Percentiles rank a stretch among this genome's conserved stretches.
Conservation (phyloP, 108 stramenopile genomes). For the Fragilariopsis cylindrus region DNA sequence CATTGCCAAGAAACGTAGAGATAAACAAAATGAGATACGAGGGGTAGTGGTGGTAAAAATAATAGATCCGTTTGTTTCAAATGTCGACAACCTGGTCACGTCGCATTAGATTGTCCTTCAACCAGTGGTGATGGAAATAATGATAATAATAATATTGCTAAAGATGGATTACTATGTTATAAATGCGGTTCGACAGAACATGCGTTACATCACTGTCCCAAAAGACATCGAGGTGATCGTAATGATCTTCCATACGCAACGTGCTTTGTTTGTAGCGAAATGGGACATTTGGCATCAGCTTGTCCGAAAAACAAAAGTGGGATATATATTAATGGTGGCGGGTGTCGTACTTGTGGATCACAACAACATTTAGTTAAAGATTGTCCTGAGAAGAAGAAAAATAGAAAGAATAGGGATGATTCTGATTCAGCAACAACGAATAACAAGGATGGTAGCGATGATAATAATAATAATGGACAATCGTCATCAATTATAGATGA, state of each 20-base stretch:
- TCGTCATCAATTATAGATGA: too few species aligned
- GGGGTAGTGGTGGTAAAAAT: slow-evolving; percentile 19
- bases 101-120: slow-evolving; percentile 56
- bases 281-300: slow-evolving; percentile 65
- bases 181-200: slow-evolving; percentile 83
- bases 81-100: slow-evolving; percentile 73
- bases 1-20: slow-evolving; percentile 64
- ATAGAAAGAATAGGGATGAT: slow-evolving; percentile 9
- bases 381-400: slow-evolving; percentile 55
- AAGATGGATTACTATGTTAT: slow-evolving; percentile 56
- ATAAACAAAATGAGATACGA: slow-evolving; percentile 31
- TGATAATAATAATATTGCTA: slow-evolving; percentile 13
- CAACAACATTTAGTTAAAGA: slow-evolving; percentile 51
- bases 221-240: slow-evolving; percentile 29
- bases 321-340: slow-evolving; percentile 76
- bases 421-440: neutral
- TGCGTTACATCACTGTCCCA: slow-evolving; percentile 59
- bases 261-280: slow-evolving; percentile 76
- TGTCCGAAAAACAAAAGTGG: slow-evolving; percentile 69
- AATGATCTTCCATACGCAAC: slow-evolving; percentile 65
- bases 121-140: slow-evolving; percentile 12
- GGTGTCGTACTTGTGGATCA: slow-evolving; percentile 70
- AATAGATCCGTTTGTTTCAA: slow-evolving; percentile 50
- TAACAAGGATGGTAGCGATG: neutral
- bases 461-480: too few species aligned